Conservation (phyloP, 2,329 filamentous ascomycete species). For the Periconia sp. region DNA sequence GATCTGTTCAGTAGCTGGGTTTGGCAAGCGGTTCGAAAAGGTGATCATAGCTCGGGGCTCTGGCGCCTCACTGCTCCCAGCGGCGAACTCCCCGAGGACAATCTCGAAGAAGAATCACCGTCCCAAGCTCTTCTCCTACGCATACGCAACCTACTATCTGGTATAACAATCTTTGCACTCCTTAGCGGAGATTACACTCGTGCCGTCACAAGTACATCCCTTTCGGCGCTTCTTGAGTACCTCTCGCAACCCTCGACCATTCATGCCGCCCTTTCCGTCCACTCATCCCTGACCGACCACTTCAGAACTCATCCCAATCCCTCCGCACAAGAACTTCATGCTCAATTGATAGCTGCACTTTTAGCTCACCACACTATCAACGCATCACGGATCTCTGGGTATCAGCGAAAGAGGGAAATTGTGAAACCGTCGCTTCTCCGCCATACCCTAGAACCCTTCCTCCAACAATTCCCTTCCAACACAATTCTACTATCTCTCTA, state of each 20-base stretch:
- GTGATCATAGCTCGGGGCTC: conserved; percentile 36
- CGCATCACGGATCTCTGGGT: conserved; percentile 24
- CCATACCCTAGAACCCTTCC: conserved; percentile 60
- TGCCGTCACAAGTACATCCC: conserved; percentile 61
- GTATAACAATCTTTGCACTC: conserved; percentile 56
- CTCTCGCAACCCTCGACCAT: conserved; percentile 50
- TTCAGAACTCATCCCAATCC: conserved; percentile 16
- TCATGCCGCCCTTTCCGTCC: conserved; percentile 41
- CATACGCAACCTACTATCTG: conserved; percentile 11
- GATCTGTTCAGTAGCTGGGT: conserved; percentile 62
- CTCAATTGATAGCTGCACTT: conserved; percentile 69
- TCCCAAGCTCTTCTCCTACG: conserved; percentile 17
- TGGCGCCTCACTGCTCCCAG: conserved; percentile 36
- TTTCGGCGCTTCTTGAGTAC: conserved; percentile 68
- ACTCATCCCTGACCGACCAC: conserved; percentile 17
- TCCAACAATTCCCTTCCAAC: conserved; percentile 71
- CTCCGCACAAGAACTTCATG: conserved; percentile 60
- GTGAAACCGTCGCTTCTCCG: conserved; percentile 71
- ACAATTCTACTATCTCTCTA: conserved; percentile 73
- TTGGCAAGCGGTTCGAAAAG: conserved; percentile 64
- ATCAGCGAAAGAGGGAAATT: conserved; percentile 45
- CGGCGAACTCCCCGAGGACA: conserved; percentile 13
- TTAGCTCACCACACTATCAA: conserved; percentile 66
- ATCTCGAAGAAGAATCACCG: conserved; percentile 6
- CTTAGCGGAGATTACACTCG: conserved; percentile 43